These are phyloP conservation scores for Neonectria sp. DNA, from an alignment of 2,329 filamentous ascomycete species.

Conservation along the genomic window DNA sequence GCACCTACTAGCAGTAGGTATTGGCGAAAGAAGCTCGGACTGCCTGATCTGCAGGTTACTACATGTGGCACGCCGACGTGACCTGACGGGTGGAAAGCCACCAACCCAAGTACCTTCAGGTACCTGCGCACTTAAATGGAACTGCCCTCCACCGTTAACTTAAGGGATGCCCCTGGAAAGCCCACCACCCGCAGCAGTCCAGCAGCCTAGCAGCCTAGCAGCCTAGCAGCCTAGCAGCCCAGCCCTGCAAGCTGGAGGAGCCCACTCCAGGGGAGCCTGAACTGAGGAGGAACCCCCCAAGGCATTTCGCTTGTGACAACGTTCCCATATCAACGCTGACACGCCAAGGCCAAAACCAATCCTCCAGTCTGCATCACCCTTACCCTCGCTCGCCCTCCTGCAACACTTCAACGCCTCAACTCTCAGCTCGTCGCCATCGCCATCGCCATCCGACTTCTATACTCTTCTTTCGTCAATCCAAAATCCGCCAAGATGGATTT, in stretches of 20 bases:
- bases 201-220: not conserved
- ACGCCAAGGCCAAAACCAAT: slow-evolving; percentile 42
- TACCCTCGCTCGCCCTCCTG: slow-evolving; percentile 25
- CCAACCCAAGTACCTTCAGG: not conserved
- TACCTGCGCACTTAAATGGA: not conserved
- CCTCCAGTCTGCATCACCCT: slow-evolving; percentile 33
- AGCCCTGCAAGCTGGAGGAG: slow-evolving; percentile 15
- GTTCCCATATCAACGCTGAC: slow-evolving; percentile 46
- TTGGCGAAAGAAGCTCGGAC: slow-evolving; percentile 38
- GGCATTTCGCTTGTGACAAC: slow-evolving; percentile 52
- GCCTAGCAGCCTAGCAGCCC: not conserved
- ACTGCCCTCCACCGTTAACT: not conserved
- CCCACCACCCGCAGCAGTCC: slow-evolving; percentile 1
- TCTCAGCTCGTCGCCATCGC: slow-evolving; percentile 21
- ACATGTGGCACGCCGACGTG: slow-evolving; percentile 6
- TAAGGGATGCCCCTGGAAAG: slow-evolving; percentile 27
- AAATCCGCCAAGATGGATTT: slow-evolving; percentile 66
- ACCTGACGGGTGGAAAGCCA: not conserved
- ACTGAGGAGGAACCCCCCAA: slow-evolving; percentile 12
- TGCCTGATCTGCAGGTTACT: slow-evolving; percentile 42
- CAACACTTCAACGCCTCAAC: slow-evolving; percentile 27
- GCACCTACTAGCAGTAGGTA: too few relatives aligned
- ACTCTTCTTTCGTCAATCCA: slow-evolving; percentile 17
- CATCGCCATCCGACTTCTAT: slow-evolving; percentile 16
- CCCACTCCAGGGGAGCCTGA: too few relatives aligned